Percentiles rank a stretch among this genome's conserved stretches.
These are phyloP conservation scores for Tetrapyrgos nigripes DNA, from an alignment of 1,284 basidiomycete species.

Conservation along the genomic window DNA sequence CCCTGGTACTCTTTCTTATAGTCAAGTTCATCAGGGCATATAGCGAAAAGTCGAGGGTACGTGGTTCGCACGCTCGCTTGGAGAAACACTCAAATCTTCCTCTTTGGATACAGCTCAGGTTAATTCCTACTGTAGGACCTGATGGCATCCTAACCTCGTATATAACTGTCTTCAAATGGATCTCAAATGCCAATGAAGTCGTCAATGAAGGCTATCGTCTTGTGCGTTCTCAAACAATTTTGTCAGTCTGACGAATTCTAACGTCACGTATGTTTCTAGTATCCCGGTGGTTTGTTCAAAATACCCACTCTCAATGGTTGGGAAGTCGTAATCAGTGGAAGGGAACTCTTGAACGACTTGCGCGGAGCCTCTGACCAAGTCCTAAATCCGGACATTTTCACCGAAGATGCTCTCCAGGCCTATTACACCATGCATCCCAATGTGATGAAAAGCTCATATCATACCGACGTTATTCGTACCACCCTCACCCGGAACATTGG, in stretches of 20 bases:
- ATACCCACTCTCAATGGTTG: neutral
- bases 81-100: too few relatives aligned
- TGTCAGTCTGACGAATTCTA: neutral
- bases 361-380: neutral
- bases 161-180: neutral
- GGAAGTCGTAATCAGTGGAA: neutral
- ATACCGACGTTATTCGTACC: constrained; percentile 36
- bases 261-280: neutral
- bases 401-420: constrained; percentile 3
- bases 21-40: neutral
- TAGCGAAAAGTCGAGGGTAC: neutral
- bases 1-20: neutral
- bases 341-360: neutral
- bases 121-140: constrained; percentile 1
- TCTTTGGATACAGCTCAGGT: too few relatives aligned
- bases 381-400: neutral
- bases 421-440: constrained; percentile 16
- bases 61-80: neutral
- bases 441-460: constrained; percentile 22
- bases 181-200: neutral
- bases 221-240: neutral
- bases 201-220: neutral
- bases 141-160: neutral
- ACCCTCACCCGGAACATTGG: constrained; percentile 45
- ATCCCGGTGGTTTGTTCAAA: neutral